These are phyloP conservation scores for Malassezia pachydermatis DNA, from an alignment of 1,284 basidiomycete genomes.

Conservation along the genomic window DNA sequence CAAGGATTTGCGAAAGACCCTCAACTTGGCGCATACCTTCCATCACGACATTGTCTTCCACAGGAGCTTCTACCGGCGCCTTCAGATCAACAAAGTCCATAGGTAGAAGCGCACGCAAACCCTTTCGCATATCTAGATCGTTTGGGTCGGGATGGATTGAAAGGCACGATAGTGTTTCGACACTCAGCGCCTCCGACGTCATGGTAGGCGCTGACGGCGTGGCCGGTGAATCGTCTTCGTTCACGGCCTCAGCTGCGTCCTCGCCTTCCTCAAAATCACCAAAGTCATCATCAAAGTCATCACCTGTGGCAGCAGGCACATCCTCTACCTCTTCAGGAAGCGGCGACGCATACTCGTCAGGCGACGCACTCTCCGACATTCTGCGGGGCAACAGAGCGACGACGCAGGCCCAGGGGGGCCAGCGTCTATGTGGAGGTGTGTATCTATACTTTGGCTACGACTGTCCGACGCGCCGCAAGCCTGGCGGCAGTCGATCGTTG, in stretches of 20 bases:
- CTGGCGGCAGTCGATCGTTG: slow-evolving; percentile 56
- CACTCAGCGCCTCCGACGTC: not conserved
- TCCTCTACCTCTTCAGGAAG: not conserved
- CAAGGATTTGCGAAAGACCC: slow-evolving; percentile 30
- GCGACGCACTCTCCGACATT: not conserved
- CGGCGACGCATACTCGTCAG: not conserved
- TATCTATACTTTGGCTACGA: not conserved
- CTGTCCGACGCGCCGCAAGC: slow-evolving; percentile 30
- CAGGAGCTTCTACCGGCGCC: not conserved
- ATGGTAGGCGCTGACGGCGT: not conserved
- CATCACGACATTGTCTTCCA: slow-evolving; percentile 4
- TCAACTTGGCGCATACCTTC: slow-evolving; percentile 28
- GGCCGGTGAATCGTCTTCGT: too few relatives aligned
- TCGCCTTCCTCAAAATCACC: slow-evolving; percentile 34
- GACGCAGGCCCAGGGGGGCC: not conserved
- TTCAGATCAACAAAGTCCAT: slow-evolving; percentile 2
- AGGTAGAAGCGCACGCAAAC: slow-evolving; percentile 1
- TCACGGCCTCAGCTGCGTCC: not conserved
- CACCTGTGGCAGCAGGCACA: not conserved
- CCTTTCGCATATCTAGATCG: not conserved
- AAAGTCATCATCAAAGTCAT: slow-evolving; percentile 30
- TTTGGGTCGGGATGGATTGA: not conserved
- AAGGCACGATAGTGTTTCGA: not conserved
- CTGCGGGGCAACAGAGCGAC: not conserved
- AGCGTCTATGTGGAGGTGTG: slow-evolving; percentile 1